These are phyloP conservation scores for Solanum appendiculatum DNA, from an alignment of 257 asterid genomes.

Conservation along the genomic window DNA sequence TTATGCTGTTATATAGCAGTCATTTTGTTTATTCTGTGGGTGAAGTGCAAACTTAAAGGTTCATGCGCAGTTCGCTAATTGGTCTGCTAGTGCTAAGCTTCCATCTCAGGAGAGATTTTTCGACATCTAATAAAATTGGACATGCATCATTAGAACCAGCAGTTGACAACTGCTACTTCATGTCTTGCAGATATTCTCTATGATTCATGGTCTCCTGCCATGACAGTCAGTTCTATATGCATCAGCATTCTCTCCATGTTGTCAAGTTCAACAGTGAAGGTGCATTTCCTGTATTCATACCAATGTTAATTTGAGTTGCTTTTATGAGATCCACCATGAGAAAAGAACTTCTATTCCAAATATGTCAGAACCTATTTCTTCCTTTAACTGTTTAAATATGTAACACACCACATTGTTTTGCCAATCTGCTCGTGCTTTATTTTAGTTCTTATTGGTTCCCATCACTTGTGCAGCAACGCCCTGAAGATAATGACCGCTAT, in stretches of 20 bases:
- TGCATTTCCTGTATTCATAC: slow-evolving; percentile 4
- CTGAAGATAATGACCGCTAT: slow-evolving; percentile 91
- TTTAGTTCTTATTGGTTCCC: not conserved
- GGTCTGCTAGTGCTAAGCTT: not conserved
- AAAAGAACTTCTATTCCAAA: not conserved
- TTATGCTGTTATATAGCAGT: not conserved
- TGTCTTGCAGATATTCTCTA: slow-evolving; percentile 66
- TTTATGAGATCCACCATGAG: not conserved
- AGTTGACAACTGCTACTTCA: not conserved
- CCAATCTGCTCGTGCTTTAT: not conserved
- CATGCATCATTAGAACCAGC: not conserved
- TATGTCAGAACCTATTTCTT: not conserved
- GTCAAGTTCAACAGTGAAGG: slow-evolving; percentile 91
- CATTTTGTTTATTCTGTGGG: not conserved
- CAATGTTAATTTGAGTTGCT: not conserved
- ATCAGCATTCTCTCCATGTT: slow-evolving; percentile 97
- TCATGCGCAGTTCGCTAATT: not conserved
- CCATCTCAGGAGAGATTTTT: not conserved
- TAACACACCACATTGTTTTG: not conserved
- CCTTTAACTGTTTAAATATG: not conserved
- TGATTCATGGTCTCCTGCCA: slow-evolving; percentile 99
- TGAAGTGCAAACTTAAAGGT: not conserved
- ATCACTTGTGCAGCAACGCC: slow-evolving; percentile 70
- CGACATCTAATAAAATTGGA: not conserved
- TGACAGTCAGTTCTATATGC: slow-evolving; percentile 96